These are phyloP conservation scores for Ascocoryne sarcoides DNA, from an alignment of 2,329 filamentous ascomycete species.

Conservation along the genomic window DNA sequence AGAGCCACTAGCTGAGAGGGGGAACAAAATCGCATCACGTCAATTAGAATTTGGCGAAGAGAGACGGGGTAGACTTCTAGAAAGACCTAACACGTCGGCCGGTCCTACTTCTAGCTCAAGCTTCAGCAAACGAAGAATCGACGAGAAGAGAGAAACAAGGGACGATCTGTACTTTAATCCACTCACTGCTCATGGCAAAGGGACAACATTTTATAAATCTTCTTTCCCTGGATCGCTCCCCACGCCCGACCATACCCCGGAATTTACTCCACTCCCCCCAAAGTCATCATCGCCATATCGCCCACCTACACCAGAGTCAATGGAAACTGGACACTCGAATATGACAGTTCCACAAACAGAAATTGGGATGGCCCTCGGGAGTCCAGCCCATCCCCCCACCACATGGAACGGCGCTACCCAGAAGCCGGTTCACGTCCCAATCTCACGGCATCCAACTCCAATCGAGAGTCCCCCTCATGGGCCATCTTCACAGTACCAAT, in stretches of 20 bases:
- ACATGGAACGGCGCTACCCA: constrained; percentile 2
- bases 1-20: constrained; percentile 21
- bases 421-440: background rate
- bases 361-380: constrained; percentile 70
- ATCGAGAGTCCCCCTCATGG: background rate
- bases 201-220: constrained; percentile 23
- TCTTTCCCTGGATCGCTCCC: constrained; percentile 21
- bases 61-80: constrained; percentile 16
- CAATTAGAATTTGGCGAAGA: constrained; percentile 15
- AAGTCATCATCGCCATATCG: constrained; percentile 12
- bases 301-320: constrained; percentile 15
- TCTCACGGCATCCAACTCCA: background rate
- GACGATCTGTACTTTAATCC: constrained; percentile 27
- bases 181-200: constrained; percentile 20
- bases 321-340: constrained; percentile 6
- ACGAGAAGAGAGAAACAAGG: constrained; percentile 23
- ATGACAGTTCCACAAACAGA: constrained; percentile 14
- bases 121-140: constrained; percentile 13
- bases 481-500: background rate
- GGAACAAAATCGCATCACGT: constrained; percentile 10
- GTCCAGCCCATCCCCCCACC: constrained; percentile 35
- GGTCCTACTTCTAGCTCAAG: constrained; percentile 15
- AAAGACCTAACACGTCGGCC: constrained; percentile 25
- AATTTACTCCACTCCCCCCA: constrained; percentile 11
- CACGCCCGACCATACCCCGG: constrained; percentile 14